Conservation (phyloP, 2,329 filamentous ascomycete genomes). For the Alternaria rosae region DNA sequence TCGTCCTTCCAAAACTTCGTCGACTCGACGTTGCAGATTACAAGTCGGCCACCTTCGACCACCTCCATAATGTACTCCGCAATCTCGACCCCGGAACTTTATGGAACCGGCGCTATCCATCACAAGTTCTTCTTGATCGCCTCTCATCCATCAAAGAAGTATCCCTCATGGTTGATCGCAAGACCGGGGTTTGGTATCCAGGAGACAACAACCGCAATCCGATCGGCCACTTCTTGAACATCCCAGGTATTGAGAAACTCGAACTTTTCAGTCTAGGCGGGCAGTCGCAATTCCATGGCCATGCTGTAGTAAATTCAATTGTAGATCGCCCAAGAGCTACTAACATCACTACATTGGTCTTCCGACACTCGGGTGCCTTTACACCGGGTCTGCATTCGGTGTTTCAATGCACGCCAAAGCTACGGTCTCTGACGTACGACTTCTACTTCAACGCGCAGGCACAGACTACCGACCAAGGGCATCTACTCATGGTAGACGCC, state of each 20-base stretch:
- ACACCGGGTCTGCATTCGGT: slow-evolving; percentile 9
- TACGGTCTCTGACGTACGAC: slow-evolving; percentile 35
- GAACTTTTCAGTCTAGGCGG: slow-evolving; percentile 22
- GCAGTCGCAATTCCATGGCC: neutral
- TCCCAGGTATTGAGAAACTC: slow-evolving; percentile 22
- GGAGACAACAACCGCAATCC: neutral
- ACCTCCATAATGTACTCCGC: slow-evolving; percentile 23
- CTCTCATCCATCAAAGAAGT: slow-evolving; percentile 27
- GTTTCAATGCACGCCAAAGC: slow-evolving; percentile 24
- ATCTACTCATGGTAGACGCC: slow-evolving; percentile 22
- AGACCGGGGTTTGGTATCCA: slow-evolving; percentile 20
- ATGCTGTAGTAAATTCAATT: neutral
- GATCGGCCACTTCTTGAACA: slow-evolving; percentile 23
- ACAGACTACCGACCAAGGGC: neutral
- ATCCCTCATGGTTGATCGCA: slow-evolving; percentile 29
- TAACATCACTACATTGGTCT: slow-evolving; percentile 29
- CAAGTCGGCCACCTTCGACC: slow-evolving; percentile 26
- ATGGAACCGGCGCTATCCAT: slow-evolving; percentile 15
- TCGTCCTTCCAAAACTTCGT: slow-evolving; percentile 29
- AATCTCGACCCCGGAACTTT: slow-evolving; percentile 18
- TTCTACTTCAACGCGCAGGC: slow-evolving; percentile 27
- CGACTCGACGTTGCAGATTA: slow-evolving; percentile 28
- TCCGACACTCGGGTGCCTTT: slow-evolving; percentile 25
- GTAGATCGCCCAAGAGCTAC: slow-evolving; percentile 8
- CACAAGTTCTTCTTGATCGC: slow-evolving; percentile 15